phyloP scores from a whole-genome alignment of 2,329 filamentous ascomycete genomes.

The Botrytis tulipae region DNA sequence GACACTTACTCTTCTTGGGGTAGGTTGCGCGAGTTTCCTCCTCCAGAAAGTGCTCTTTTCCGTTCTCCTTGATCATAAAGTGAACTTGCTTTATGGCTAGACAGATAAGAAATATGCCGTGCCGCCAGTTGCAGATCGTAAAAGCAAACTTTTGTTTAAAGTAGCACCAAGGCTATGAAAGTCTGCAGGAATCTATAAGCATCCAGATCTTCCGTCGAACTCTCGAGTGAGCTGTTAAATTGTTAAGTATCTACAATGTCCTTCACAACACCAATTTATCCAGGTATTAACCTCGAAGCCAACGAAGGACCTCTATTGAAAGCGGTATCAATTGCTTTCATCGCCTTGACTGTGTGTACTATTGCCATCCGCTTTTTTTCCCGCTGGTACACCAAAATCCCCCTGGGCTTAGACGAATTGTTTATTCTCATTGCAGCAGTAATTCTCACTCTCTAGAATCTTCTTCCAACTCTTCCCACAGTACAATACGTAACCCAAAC shows the following conservation, averaged over 20 bases:
- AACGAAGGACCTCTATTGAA: slow-evolving; percentile 6
- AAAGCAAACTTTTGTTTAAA: slow-evolving; percentile 1
- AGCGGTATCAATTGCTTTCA: background rate
- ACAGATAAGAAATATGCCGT: background rate
- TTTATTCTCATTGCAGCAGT: slow-evolving; percentile 9
- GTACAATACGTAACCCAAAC: background rate
- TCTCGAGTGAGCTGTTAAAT: background rate
- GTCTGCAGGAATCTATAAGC: slow-evolving; percentile 2
- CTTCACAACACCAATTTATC: slow-evolving; percentile 2
- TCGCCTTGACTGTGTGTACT: background rate
- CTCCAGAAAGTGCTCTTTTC: background rate
- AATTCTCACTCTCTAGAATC: background rate
- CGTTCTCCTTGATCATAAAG: background rate
- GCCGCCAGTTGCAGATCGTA: background rate
- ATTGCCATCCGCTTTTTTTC: background rate
- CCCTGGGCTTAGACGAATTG: slow-evolving; percentile 2
- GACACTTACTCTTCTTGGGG: background rate
- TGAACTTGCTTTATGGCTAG: slow-evolving; percentile 1
- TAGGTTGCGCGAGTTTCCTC: background rate
- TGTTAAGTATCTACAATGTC: background rate
- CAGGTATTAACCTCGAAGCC: slow-evolving; percentile 8
- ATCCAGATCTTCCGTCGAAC: background rate
- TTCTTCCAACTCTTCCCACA: accelerated
- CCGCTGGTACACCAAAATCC: slow-evolving; percentile 3
- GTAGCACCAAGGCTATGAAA: background rate